phyloP scores from a whole-genome alignment of 345 rosid species.

The Dipteronia sinensis region DNA sequence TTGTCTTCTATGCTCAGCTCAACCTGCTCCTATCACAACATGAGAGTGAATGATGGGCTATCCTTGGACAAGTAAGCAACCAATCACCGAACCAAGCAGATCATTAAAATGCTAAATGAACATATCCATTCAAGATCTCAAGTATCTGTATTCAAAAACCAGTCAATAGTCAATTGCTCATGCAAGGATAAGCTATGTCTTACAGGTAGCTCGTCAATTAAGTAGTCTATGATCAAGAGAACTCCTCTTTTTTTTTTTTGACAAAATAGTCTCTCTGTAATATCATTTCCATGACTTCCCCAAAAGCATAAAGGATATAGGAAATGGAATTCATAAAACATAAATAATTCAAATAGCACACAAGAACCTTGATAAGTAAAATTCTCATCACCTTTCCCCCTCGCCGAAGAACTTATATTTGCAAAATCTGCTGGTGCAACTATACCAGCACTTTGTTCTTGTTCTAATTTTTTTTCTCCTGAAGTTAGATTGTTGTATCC shows the following conservation, averaged over 20 bases:
- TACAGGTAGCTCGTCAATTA: not conserved
- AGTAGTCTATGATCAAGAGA: conserved; percentile 1
- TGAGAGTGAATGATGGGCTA: not conserved
- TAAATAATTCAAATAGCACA: conserved; percentile 6
- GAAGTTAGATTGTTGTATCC: conserved; percentile 19
- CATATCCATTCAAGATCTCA: not conserved
- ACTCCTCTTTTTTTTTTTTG: not conserved
- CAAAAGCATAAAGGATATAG: not conserved
- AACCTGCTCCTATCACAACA: conserved; percentile 5
- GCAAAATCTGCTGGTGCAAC: conserved; percentile 4
- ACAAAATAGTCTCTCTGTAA: not conserved
- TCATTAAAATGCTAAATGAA: not conserved
- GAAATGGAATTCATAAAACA: conserved; percentile 13
- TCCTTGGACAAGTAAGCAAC: not conserved
- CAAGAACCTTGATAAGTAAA: conserved; percentile 32
- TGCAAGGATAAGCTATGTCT: not conserved
- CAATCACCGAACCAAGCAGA: not conserved
- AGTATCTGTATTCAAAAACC: conserved; percentile 9
- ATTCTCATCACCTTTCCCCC: conserved; percentile 24
- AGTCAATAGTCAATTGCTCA: conserved; percentile 1
- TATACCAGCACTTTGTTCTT: conserved; percentile 13
- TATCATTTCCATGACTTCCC: not conserved
- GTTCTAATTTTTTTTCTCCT: conserved; percentile 22
- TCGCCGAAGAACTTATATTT: conserved; percentile 20
- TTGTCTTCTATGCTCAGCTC: not conserved